A percentile compares a stretch with the other conserved stretches of the same genome.
Evolutionary conservation across 192 early-diverging fungal genomes (phyloP).

Genomic region (Lunasporangiospora selenospora): DNA sequence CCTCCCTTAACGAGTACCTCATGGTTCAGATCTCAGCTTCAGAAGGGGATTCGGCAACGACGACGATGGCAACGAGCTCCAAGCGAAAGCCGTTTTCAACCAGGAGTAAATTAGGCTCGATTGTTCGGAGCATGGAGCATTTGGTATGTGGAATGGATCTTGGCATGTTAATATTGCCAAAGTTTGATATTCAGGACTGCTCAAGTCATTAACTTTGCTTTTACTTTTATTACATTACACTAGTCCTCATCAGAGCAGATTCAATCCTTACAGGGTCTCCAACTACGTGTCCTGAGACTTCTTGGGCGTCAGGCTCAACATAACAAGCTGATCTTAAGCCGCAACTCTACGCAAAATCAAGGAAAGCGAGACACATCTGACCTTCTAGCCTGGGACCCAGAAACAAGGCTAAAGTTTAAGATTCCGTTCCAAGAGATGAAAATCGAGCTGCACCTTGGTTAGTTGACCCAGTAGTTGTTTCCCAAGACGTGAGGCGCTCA

Average conservation of each 20-base stretch:
- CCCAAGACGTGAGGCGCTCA: background rate
- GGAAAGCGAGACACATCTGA: conserved; percentile 18
- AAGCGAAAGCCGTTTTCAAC: no score
- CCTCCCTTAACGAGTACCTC: conserved; percentile 72
- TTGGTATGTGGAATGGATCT: no score
- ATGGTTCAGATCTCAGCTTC: conserved; percentile 49
- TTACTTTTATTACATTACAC: background rate
- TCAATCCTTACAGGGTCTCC: conserved; percentile 57
- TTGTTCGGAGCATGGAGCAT: no score
- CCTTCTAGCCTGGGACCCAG: conserved; percentile 74
- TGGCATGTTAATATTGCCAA: no score
- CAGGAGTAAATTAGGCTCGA: no score
- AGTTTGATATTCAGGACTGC: no score
- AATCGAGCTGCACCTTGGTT: conserved; percentile 71
- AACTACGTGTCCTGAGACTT: conserved; percentile 64
- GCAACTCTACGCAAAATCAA: background rate
- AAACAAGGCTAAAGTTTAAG: conserved; percentile 59
- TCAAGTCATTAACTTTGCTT: no score
- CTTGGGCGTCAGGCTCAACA: conserved; percentile 69
- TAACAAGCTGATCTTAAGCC: conserved; percentile 55
- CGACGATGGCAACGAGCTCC: no score
- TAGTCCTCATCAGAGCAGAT: conserved; percentile 22
- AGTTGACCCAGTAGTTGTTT: background rate
- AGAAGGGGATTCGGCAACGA: no score
- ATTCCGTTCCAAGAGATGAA: conserved; percentile 75